Conservation (phyloP, 768 basidiomycete genomes). For the Dentipellis sp. region DNA sequence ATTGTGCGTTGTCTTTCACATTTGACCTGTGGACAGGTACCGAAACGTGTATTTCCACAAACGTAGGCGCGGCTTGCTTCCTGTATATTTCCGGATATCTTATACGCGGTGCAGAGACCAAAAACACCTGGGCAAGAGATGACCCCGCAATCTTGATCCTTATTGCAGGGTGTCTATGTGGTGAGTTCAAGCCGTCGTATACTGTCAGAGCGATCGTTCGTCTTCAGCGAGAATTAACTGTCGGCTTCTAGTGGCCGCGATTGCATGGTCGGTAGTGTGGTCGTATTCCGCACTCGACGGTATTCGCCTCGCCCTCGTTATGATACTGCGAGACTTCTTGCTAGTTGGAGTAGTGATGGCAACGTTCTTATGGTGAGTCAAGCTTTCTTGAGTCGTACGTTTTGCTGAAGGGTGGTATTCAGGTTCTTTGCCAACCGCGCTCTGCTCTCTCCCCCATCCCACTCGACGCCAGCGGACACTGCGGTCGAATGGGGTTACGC, state of each 20-base stretch:
- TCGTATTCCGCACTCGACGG: slow-evolving; percentile 47
- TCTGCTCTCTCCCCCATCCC: slow-evolving; percentile 62
- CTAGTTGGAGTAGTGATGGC: slow-evolving; percentile 66
- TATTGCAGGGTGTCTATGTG: slow-evolving; percentile 66
- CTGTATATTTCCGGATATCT: not conserved
- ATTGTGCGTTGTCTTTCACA: slow-evolving; percentile 5
- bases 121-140: slow-evolving; percentile 97
- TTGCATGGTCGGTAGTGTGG: slow-evolving; percentile 85
- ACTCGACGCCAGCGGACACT: slow-evolving; percentile 60
- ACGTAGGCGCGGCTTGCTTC: slow-evolving; percentile 42
- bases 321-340: slow-evolving; percentile 88
- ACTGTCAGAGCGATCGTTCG: not conserved
- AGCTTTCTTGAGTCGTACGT: not conserved
- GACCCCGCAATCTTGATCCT: slow-evolving; percentile 93
- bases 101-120: slow-evolving; percentile 58
- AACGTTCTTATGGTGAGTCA: slow-evolving; percentile 62
- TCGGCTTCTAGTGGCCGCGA: slow-evolving; percentile 51
- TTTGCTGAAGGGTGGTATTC: slow-evolving; percentile 10
- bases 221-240: not conserved
- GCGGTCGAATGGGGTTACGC: slow-evolving; percentile 89
- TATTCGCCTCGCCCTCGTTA: slow-evolving; percentile 59
- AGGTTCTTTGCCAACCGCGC: slow-evolving; percentile 69
- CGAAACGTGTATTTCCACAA: slow-evolving; percentile 98
- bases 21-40: slow-evolving; percentile 41
- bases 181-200: slow-evolving; percentile 31